Percentiles rank a stretch among this genome's conserved stretches.
Evolutionary conservation across 495 filamentous ascomycete genomes (phyloP).

Genomic region (Cercophora sp.): DNA sequence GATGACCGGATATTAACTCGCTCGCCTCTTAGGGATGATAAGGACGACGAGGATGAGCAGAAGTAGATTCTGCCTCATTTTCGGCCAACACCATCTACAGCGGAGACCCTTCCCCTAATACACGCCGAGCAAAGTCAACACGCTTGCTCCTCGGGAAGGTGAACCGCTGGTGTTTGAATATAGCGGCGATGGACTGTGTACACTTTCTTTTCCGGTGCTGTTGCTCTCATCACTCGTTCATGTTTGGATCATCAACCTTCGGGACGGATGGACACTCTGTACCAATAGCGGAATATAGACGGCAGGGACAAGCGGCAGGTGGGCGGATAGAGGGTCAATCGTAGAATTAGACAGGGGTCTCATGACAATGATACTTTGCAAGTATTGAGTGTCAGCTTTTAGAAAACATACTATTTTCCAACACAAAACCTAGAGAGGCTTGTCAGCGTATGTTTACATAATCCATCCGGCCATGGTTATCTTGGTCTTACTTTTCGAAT

Average conservation of each 20-base stretch:
- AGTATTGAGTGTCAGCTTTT: no score
- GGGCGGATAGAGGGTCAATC: no score
- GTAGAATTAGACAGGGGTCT: no score
- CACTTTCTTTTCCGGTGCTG: background rate
- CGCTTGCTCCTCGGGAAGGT: background rate
- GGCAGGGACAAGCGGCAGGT: no score
- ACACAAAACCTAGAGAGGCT: conserved; percentile 29
- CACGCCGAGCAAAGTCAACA: conserved; percentile 15
- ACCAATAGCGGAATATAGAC: no score
- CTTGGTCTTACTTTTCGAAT: conserved; percentile 83
- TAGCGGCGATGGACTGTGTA: background rate
- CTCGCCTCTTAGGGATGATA: conserved; percentile 21
- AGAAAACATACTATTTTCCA: no score
- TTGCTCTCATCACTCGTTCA: background rate
- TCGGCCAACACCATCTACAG: background rate
- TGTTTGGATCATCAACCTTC: background rate
- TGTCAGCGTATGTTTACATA: background rate
- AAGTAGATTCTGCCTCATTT: conserved; percentile 16
- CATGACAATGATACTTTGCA: no score
- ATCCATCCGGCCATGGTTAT: no score
- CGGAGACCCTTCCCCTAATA: conserved; percentile 26
- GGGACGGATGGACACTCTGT: background rate
- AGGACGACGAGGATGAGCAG: conserved; percentile 30
- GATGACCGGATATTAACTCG: no score
- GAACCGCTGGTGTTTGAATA: background rate